phyloP scores from a whole-genome alignment of 306 rosid species.

The Gastrolobium bilobum region DNA sequence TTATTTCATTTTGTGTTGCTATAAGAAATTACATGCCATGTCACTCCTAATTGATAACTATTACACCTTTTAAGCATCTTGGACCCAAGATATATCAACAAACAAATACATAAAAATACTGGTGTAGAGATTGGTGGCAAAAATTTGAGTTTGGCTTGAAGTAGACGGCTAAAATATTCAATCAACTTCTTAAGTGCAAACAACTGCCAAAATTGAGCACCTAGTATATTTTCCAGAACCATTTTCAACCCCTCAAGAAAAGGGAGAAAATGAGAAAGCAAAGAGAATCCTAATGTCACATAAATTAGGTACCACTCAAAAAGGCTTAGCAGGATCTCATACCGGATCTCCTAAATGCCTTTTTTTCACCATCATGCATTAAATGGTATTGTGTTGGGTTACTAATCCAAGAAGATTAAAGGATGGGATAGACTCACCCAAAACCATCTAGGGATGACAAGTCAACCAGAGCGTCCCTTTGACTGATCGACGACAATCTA shows the following conservation, averaged over 20 bases:
- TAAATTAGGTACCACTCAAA: conserved; percentile 5
- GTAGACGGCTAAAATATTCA: background rate
- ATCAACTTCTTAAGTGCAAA: background rate
- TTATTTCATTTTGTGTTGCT: conserved; percentile 24
- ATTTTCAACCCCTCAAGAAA: conserved; percentile 33
- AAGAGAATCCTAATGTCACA: conserved; percentile 16
- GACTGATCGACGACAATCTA: conserved; percentile 8
- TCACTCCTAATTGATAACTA: conserved; percentile 8
- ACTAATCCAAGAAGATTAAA: conserved; percentile 21
- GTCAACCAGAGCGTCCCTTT: conserved; percentile 65
- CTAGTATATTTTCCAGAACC: conserved; percentile 32
- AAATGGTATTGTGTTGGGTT: background rate
- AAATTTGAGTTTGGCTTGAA: background rate
- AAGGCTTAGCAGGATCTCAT: background rate
- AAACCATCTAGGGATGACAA: background rate
- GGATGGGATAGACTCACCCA: conserved; percentile 38
- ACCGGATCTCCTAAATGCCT: background rate
- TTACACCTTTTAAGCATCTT: background rate
- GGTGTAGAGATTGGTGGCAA: conserved; percentile 12
- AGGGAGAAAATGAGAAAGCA: conserved; percentile 10
- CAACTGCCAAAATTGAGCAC: conserved; percentile 17
- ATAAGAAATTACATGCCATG: conserved; percentile 34
- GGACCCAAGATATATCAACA: conserved; percentile 20
- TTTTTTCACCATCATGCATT: conserved; percentile 29
- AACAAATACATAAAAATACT: background rate